These are phyloP conservation scores for Solanum etuberosum DNA, from an alignment of 257 asterid genomes.

Conservation along the genomic window DNA sequence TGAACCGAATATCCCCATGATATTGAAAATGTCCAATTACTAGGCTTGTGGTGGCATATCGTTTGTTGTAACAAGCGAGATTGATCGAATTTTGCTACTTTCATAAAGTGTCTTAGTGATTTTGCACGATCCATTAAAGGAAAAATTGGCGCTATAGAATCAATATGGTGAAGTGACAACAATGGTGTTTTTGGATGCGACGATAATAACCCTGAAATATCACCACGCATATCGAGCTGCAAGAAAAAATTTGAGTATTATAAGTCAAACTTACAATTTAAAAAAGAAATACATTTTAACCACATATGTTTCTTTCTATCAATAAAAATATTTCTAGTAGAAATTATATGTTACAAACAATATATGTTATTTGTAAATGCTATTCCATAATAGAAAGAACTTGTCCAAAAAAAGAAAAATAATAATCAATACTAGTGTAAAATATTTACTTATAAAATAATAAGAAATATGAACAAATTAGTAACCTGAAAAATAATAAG, in stretches of 20 bases:
- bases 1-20: neutral
- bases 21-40: neutral
- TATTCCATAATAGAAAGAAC: neutral
- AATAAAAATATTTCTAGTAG: neutral
- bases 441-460: neutral
- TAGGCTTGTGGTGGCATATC: neutral
- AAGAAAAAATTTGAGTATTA: neutral
- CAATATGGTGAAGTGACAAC: neutral
- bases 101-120: neutral
- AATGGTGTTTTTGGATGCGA: neutral
- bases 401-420: neutral
- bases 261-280: neutral
- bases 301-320: neutral
- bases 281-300: neutral
- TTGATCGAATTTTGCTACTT: neutral
- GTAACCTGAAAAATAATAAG: neutral
- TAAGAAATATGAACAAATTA: neutral
- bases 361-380: neutral
- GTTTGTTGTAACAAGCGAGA: neutral
- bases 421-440: too few relatives aligned
- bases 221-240: neutral
- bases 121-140: neutral
- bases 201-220: neutral
- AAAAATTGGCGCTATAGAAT: neutral
- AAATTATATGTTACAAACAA: neutral